phyloP scores from a whole-genome alignment of 2,329 filamentous ascomycete species.

The Cadophora sp. region DNA sequence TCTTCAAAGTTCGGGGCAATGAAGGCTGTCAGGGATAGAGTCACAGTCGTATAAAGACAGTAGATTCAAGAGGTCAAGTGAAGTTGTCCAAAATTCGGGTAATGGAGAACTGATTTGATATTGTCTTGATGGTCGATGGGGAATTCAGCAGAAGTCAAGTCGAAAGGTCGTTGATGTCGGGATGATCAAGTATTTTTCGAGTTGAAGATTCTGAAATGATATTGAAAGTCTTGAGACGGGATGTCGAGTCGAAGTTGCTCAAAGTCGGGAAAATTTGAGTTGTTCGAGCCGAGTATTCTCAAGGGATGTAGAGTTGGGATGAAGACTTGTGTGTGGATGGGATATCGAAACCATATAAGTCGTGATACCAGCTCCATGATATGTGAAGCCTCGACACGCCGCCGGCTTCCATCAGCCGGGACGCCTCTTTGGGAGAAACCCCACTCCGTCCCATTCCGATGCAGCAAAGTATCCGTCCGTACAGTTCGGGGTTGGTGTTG shows the following conservation, averaged over 20 bases:
- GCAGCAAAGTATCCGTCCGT: conserved; percentile 23
- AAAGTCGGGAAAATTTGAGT: conserved; percentile 26
- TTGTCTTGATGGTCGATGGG: neutral
- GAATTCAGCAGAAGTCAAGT: neutral
- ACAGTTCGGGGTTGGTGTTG: conserved; percentile 15
- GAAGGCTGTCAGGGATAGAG: neutral
- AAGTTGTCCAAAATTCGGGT: conserved; percentile 10
- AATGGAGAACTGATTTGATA: conserved; percentile 1
- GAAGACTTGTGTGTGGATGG: conserved; percentile 3
- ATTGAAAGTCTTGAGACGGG: conserved; percentile 1
- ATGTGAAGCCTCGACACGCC: conserved; percentile 18
- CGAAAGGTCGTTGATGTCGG: conserved; percentile 18
- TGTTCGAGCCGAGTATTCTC: conserved; percentile 22
- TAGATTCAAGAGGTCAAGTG: conserved; percentile 16
- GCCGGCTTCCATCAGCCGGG: conserved; percentile 21
- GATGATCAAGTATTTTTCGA: conserved; percentile 17
- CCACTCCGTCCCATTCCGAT: conserved; percentile 21
- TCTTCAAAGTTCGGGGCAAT: conserved; percentile 14
- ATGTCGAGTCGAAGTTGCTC: conserved; percentile 22
- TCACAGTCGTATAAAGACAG: neutral
- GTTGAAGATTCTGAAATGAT: neutral
- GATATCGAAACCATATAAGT: conserved; percentile 20
- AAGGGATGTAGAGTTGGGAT: conserved; percentile 11
- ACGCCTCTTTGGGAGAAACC: neutral
- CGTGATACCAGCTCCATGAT: conserved; percentile 21